Conservation (phyloP, 2,329 filamentous ascomycete species). For the Boeremia lycopersici region DNA sequence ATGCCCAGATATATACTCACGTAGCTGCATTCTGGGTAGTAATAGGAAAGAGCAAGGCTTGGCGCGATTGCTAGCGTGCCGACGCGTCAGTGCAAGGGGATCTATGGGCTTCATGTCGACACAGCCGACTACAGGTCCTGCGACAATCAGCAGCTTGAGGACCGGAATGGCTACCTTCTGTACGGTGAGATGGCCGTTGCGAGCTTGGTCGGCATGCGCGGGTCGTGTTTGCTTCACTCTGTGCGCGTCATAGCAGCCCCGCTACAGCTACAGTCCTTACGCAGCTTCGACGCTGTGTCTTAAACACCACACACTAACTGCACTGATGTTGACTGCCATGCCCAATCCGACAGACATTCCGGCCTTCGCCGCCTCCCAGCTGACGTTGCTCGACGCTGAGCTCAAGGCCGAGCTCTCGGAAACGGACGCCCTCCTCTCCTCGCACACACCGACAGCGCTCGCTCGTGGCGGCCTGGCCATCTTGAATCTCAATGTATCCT, state of each 20-base stretch:
- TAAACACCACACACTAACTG: conserved; percentile 3
- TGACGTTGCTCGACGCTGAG: conserved; percentile 72
- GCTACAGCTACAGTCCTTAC: conserved; percentile 8
- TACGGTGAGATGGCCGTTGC: background rate
- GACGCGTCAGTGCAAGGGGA: background rate
- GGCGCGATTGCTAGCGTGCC: background rate
- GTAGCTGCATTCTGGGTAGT: no score
- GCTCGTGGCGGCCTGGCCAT: conserved; percentile 80
- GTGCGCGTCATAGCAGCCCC: conserved; percentile 17
- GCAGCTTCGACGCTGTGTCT: background rate
- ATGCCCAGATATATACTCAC: background rate
- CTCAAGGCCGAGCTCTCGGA: conserved; percentile 74
- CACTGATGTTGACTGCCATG: conserved; percentile 21
- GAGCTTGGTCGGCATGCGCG: background rate
- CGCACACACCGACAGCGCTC: conserved; percentile 70
- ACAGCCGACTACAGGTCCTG: background rate
- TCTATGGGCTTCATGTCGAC: background rate
- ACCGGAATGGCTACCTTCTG: background rate
- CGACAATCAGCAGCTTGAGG: background rate
- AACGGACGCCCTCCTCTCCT: conserved; percentile 69
- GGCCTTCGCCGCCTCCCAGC: conserved; percentile 72
- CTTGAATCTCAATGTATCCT: conserved; percentile 73
- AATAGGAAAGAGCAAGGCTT: background rate
- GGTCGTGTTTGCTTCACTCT: background rate
- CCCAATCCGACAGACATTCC: conserved; percentile 59